Evolutionary conservation across 345 rosid species (phyloP).

Genomic region (Physaria fendleri): DNA sequence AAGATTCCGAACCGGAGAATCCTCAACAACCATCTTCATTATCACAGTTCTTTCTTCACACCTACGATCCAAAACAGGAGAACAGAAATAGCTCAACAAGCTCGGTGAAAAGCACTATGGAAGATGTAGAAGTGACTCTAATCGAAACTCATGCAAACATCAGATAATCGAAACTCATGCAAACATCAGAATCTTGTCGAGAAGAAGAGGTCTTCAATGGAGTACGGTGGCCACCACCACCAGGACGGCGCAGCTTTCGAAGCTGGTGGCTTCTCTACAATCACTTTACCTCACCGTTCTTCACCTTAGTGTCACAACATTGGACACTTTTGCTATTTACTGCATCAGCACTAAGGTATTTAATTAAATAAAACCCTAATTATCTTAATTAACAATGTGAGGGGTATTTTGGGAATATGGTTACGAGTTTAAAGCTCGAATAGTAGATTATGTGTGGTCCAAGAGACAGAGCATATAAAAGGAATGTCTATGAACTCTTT

Average conservation of each 20-base stretch:
- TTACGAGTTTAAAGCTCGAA: slow-evolving; percentile 6
- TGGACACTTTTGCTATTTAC: slow-evolving; percentile 52
- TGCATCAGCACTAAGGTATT: slow-evolving; percentile 80
- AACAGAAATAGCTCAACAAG: slow-evolving; percentile 39
- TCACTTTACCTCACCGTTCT: slow-evolving; percentile 61
- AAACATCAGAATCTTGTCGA: slow-evolving; percentile 61
- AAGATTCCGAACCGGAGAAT: slow-evolving; percentile 22
- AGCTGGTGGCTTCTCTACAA: slow-evolving; percentile 54
- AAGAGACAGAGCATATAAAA: slow-evolving; percentile 10
- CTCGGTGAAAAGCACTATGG: slow-evolving; percentile 37
- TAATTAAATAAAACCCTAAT: slow-evolving; percentile 1
- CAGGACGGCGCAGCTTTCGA: slow-evolving; percentile 42
- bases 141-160: slow-evolving; percentile 84
- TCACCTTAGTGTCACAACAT: slow-evolving; percentile 63
- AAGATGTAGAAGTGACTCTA: slow-evolving; percentile 75
- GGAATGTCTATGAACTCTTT: slow-evolving; percentile 26
- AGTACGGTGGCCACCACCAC: not conserved
- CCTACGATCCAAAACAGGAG: slow-evolving; percentile 51
- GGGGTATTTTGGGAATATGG: not conserved
- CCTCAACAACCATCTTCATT: slow-evolving; percentile 13
- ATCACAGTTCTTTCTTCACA: slow-evolving; percentile 46
- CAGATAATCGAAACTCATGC: slow-evolving; percentile 86
- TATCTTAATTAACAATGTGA: slow-evolving; percentile 1
- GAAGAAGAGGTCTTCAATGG: slow-evolving; percentile 37
- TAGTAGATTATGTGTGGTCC: not conserved